Conservation (phyloP, 2,329 filamentous ascomycete species). For the Fusarium verticillioides region DNA sequence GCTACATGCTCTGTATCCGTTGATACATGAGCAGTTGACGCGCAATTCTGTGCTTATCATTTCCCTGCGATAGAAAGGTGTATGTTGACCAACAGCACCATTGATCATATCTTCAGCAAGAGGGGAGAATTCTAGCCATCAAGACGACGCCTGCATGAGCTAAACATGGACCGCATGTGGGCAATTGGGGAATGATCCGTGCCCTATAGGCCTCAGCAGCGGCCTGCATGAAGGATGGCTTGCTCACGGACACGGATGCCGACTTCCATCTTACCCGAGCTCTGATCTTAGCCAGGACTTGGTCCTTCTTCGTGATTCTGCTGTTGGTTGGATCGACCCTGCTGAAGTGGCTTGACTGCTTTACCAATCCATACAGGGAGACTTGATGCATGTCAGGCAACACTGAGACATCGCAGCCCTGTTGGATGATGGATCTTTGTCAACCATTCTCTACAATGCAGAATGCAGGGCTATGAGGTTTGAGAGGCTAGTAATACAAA, state of each 20-base stretch:
- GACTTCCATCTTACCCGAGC: neutral
- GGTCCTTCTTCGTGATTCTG: too few relatives aligned
- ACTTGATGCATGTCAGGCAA: neutral
- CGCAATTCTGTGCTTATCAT: too few relatives aligned
- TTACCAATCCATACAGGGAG: too few relatives aligned
- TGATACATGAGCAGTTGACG: too few relatives aligned
- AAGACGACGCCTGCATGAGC: neutral
- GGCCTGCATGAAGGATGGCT: neutral
- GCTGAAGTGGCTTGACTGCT: fast-evolving
- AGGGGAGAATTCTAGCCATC: neutral
- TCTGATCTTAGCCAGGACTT: neutral
- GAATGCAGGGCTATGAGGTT: fast-evolving
- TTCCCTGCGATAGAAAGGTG: neutral
- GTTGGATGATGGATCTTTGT: too few relatives aligned
- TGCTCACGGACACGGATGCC: neutral
- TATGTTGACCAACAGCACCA: neutral
- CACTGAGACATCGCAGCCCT: too few relatives aligned
- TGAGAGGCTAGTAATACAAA: fast-evolving
- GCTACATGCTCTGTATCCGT: neutral
- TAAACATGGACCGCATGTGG: neutral
- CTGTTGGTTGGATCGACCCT: neutral
- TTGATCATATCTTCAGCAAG: too few relatives aligned
- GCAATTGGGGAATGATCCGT: neutral
- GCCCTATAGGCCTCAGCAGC: neutral
- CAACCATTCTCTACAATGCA: fast-evolving